Conservation (phyloP, 139 green algal species). For the Monoraphidium neglectum region DNA sequence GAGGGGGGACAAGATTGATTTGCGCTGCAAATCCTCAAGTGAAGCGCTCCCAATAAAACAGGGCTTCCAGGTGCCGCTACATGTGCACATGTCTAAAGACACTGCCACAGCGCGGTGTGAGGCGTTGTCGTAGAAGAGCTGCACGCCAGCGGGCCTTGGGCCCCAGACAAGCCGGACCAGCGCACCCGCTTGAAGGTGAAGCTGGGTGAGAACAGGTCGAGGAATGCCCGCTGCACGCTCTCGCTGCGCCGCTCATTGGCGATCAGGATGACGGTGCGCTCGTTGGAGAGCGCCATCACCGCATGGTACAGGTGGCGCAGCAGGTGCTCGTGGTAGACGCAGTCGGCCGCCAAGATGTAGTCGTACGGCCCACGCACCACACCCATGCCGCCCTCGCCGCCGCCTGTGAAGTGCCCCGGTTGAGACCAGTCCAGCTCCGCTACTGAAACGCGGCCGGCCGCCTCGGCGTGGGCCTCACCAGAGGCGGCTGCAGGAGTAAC, state of each 20-base stretch:
- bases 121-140: not conserved
- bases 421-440: constrained; percentile 77
- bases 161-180: too few species aligned
- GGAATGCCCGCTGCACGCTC: constrained; percentile 72
- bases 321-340: constrained; percentile 86
- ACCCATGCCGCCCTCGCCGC: not conserved
- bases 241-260: constrained; percentile 82
- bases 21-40: too few species aligned
- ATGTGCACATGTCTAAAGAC: too few species aligned
- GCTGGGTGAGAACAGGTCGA: constrained; percentile 50
- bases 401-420: constrained; percentile 26
- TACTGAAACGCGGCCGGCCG: constrained; percentile 60
- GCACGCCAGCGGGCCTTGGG: too few species aligned
- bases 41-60: too few species aligned
- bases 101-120: not conserved
- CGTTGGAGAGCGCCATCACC: constrained; percentile 54
- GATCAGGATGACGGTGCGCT: constrained; percentile 62
- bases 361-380: constrained; percentile 64
- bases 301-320: constrained; percentile 61
- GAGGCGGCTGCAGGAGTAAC: not conserved
- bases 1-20: too few species aligned
- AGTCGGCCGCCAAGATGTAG: constrained; percentile 76
- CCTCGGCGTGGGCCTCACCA: constrained; percentile 13
- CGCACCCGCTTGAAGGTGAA: constrained; percentile 64
- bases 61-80: too few species aligned